A percentile compares a stretch with the other conserved stretches of the same genome.
These are phyloP conservation scores for Venturia carpophila DNA, from an alignment of 2,329 filamentous ascomycete species.

Conservation along the genomic window DNA sequence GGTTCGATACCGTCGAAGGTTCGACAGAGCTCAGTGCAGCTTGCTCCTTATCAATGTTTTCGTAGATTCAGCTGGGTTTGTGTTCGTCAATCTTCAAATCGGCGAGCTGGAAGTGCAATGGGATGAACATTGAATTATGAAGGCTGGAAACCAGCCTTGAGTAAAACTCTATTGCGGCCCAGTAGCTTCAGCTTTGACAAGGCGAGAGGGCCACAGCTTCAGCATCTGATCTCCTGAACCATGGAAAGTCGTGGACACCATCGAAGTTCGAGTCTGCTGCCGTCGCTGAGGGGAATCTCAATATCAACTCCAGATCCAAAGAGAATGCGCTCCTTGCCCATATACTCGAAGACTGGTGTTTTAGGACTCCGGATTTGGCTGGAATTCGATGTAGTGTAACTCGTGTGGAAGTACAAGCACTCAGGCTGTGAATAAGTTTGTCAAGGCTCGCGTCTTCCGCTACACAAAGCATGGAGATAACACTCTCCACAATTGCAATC, in stretches of 20 bases:
- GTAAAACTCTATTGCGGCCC: background rate
- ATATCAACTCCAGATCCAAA: constrained; percentile 63
- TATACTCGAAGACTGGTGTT: constrained; percentile 20
- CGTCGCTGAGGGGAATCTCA: constrained; percentile 33
- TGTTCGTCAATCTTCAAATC: constrained; percentile 52
- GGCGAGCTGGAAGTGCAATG: constrained; percentile 43
- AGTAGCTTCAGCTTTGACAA: no score
- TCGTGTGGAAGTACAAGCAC: background rate
- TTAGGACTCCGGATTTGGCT: background rate
- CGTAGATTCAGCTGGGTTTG: constrained; percentile 47
- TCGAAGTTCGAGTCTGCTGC: no score
- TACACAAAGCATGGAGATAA: background rate
- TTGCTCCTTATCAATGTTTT: constrained; percentile 50
- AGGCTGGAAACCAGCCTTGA: background rate
- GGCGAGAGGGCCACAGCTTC: background rate
- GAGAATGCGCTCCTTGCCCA: constrained; percentile 47
- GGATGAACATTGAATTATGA: constrained; percentile 40
- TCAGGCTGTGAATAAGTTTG: background rate
- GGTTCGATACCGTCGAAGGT: constrained; percentile 50
- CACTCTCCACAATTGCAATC: background rate
- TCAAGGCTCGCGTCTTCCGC: background rate
- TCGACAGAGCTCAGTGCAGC: constrained; percentile 49
- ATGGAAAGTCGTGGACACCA: no score
- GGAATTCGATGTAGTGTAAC: background rate
- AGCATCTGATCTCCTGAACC: no score